Conservation (phyloP, 306 rosid species). For the Quercus mongolica region DNA sequence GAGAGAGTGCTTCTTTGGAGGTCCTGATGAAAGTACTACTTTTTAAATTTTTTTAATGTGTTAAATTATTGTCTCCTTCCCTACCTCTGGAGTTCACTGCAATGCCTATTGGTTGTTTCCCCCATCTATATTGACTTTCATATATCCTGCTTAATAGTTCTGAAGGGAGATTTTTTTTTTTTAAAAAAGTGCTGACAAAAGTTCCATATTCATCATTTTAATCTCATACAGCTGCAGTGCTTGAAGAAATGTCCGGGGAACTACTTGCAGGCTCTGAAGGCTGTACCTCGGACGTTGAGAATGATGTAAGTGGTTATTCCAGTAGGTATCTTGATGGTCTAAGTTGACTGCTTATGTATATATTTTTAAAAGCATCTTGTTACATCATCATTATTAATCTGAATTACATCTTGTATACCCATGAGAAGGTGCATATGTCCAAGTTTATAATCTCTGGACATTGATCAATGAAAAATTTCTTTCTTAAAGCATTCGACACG, state of each 20-base stretch:
- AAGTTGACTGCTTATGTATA: no score
- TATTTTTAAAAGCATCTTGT: no score
- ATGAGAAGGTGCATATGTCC: not conserved
- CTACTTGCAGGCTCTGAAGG: slow-evolving; percentile 79
- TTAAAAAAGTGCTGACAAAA: no score
- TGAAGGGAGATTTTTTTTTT: no score
- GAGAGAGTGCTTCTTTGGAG: not conserved
- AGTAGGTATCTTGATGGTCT: not conserved
- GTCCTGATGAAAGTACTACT: not conserved
- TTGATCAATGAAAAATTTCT: not conserved
- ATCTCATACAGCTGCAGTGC: slow-evolving; percentile 68
- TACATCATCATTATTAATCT: not conserved
- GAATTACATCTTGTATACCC: not conserved
- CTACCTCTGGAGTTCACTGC: no score
- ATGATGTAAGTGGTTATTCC: slow-evolving; percentile 72
- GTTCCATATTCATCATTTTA: not conserved
- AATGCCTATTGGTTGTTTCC: no score
- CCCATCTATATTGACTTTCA: no score
- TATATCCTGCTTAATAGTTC: no score
- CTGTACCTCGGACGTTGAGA: slow-evolving; percentile 92
- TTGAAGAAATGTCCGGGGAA: slow-evolving; percentile 81
- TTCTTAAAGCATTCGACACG: not conserved
- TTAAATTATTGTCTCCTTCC: no score
- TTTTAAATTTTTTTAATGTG: not conserved
- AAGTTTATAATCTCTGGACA: not conserved